phyloP scores from a whole-genome alignment of 2,329 filamentous ascomycete species.

The Xylariales sp. region DNA sequence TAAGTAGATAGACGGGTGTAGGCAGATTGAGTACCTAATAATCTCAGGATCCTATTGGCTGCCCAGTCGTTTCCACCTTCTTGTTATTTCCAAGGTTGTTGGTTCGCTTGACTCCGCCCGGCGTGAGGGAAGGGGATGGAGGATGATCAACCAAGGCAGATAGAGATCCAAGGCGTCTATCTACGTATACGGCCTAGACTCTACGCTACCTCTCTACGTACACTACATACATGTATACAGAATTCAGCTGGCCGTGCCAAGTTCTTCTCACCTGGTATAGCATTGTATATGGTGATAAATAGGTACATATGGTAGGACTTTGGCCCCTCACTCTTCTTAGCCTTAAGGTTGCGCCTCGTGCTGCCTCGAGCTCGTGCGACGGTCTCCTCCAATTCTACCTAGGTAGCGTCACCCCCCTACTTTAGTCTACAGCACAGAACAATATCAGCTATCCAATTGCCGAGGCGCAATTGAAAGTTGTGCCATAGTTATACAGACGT shows the following conservation, averaged over 20 bases:
- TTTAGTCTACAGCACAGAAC: too few relatives aligned
- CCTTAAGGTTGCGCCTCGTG: neutral
- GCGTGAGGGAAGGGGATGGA: neutral
- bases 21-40: too few relatives aligned
- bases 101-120: slow-evolving; percentile 2
- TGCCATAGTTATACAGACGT: neutral
- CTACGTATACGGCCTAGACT: too few relatives aligned
- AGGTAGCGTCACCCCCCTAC: too few relatives aligned
- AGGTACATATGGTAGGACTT: neutral
- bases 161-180: too few relatives aligned
- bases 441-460: too few relatives aligned
- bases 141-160: neutral
- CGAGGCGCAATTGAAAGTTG: neutral
- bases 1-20: too few relatives aligned
- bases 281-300: too few relatives aligned
- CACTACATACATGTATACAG: neutral
- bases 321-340: neutral
- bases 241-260: neutral
- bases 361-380: neutral
- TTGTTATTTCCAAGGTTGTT: too few relatives aligned
- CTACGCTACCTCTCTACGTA: too few relatives aligned
- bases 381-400: neutral
- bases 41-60: too few relatives aligned
- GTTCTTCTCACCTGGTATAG: neutral
- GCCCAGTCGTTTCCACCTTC: too few relatives aligned